Evolutionary conservation across 2,329 filamentous ascomycete species (phyloP).

Genomic region (Fusarium mundagurra): DNA sequence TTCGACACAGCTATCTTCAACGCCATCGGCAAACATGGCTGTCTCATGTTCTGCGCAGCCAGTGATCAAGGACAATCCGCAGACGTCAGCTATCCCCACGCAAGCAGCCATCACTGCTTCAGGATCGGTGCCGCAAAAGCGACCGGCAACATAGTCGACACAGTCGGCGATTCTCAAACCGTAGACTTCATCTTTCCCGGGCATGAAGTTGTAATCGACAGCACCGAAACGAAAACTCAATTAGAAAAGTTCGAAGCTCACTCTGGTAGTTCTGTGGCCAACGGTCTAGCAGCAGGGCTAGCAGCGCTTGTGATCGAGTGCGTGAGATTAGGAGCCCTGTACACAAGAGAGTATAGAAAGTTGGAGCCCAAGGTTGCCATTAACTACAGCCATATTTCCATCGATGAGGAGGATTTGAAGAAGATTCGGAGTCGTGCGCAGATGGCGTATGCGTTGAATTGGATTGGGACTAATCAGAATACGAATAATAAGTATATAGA

Average conservation of each 20-base stretch:
- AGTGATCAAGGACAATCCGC: constrained; percentile 4
- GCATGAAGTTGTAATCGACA: neutral
- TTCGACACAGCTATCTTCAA: neutral
- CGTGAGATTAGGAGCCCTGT: neutral
- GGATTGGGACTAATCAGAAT: neutral
- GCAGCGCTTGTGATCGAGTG: constrained; percentile 6
- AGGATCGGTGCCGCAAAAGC: constrained; percentile 19
- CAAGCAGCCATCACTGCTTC: constrained; percentile 8
- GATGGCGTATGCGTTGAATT: neutral
- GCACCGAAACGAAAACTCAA: neutral
- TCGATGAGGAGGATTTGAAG: neutral
- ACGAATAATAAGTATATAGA: neutral
- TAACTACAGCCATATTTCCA: neutral
- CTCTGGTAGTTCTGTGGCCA: constrained; percentile 7
- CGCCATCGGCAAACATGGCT: neutral
- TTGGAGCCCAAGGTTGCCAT: neutral
- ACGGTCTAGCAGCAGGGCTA: neutral
- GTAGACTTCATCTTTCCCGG: neutral
- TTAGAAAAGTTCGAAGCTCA: neutral
- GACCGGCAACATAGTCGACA: constrained; percentile 5
- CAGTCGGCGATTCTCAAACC: neutral
- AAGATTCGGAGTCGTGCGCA: neutral
- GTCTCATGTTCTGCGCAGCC: neutral
- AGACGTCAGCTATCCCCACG: constrained; percentile 4
- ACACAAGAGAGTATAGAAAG: neutral